A percentile compares a stretch with the other conserved stretches of the same genome.
phyloP scores from a whole-genome alignment of 805 yeast species.

The Metschnikowia arizonensis region DNA sequence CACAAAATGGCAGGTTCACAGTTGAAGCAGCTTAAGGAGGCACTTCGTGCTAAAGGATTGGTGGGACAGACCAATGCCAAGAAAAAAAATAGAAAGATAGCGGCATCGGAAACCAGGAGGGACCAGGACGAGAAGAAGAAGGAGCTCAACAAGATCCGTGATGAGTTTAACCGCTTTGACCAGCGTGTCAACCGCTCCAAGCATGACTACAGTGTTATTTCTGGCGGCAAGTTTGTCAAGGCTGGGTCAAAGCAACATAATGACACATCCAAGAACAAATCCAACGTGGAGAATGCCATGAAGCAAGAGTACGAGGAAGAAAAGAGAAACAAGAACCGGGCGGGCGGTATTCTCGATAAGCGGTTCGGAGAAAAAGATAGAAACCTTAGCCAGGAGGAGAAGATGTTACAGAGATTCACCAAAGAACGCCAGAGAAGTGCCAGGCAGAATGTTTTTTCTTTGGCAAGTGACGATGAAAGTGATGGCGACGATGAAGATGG shows the following conservation, averaged over 20 bases:
- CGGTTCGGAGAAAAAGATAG: constrained; percentile 86
- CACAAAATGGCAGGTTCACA: constrained; percentile 77
- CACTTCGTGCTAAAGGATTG: constrained; percentile 71
- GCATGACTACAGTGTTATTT: constrained; percentile 43
- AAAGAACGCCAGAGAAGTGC: constrained; percentile 70
- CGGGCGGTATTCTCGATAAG: constrained; percentile 77
- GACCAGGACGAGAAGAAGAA: constrained; percentile 56
- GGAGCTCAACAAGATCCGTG: constrained; percentile 57
- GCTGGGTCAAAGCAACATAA: constrained; percentile 38
- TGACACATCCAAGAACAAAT: constrained; percentile 30
- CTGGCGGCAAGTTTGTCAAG: constrained; percentile 42
- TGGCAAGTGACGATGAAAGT: constrained; percentile 72
- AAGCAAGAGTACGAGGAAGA: constrained; percentile 62
- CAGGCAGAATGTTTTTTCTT: constrained; percentile 43
- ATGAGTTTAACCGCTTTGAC: constrained; percentile 88
- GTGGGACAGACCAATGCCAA: constrained; percentile 80
- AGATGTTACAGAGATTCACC: constrained; percentile 92
- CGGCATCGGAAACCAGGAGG: constrained; percentile 62
- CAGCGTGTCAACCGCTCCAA: constrained; percentile 66
- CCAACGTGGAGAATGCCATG: constrained; percentile 39
- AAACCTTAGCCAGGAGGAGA: constrained; percentile 77
- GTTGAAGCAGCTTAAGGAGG: constrained; percentile 73
- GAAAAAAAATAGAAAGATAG: constrained; percentile 47
- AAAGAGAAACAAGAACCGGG: constrained; percentile 59
- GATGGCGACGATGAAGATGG: constrained; percentile 37